Percentiles rank a stretch among this genome's conserved stretches.
Evolutionary conservation across 495 filamentous ascomycete genomes (phyloP).

Genomic region (Penicillium robsamsonii): DNA sequence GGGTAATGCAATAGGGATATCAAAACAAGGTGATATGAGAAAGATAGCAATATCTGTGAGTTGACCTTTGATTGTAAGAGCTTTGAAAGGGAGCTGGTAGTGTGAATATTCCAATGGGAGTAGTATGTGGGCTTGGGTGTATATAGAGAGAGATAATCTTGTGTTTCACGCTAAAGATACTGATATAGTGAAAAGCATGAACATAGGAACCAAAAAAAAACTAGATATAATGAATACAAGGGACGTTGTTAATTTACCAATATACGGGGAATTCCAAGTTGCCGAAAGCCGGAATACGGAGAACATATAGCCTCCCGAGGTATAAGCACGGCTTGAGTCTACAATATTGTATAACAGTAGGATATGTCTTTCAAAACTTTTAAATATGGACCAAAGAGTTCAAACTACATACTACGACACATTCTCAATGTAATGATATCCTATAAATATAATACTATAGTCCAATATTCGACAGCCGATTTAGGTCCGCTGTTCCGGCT

Average conservation of each 20-base stretch:
- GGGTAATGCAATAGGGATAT: background rate
- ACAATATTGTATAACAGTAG: background rate
- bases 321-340: background rate
- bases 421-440: background rate
- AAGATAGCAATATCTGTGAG: background rate
- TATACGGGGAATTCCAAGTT: background rate
- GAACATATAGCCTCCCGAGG: background rate
- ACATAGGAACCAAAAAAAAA: background rate
- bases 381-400: background rate
- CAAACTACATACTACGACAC: background rate
- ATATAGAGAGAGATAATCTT: background rate
- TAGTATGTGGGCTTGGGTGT: background rate
- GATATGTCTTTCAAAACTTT: background rate
- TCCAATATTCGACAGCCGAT: background rate
- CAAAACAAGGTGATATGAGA: background rate
- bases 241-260: background rate
- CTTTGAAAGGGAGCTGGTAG: background rate
- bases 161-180: background rate
- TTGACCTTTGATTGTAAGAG: background rate
- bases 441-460: background rate
- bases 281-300: background rate
- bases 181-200: background rate
- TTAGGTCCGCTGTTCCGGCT: conserved; percentile 1
- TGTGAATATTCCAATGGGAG: background rate
- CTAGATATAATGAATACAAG: background rate